phyloP scores from a whole-genome alignment of 78 protist species.

The Salpingoeca rosetta region DNA sequence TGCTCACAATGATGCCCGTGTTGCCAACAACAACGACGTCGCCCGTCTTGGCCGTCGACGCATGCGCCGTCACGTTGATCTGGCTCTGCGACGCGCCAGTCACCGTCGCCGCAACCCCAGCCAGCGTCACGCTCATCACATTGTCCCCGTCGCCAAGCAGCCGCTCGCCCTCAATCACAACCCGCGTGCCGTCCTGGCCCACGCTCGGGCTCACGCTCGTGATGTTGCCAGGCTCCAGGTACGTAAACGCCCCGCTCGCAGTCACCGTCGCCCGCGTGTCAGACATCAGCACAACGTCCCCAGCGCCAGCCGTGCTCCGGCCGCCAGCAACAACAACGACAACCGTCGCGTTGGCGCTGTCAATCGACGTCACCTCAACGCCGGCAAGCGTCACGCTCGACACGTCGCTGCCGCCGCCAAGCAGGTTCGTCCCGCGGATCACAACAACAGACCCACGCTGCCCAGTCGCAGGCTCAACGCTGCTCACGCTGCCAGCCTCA shows the following conservation, averaged over 20 bases:
- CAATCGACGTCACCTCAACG: neutral
- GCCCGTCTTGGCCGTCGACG: neutral
- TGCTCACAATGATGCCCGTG: neutral
- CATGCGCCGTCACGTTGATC: too few relatives aligned
- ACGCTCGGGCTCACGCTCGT: neutral
- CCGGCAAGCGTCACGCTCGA: neutral
- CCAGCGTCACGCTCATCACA: neutral
- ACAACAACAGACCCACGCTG: neutral
- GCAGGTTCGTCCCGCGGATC: neutral
- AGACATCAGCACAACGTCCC: neutral
- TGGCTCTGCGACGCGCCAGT: too few relatives aligned
- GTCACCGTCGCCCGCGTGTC: neutral
- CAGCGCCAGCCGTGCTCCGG: neutral
- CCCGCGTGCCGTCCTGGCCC: neutral
- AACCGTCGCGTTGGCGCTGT: neutral
- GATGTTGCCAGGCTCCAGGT: neutral
- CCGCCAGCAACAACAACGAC: neutral
- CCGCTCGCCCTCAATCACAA: neutral
- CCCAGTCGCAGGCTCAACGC: neutral
- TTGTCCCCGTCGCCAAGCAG: neutral
- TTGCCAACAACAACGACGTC: neutral
- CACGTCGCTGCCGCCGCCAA: neutral
- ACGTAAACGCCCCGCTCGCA: neutral
- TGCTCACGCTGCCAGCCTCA: neutral
- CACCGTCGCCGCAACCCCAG: neutral